A percentile compares a stretch with the other conserved stretches of the same genome.
Evolutionary conservation across 345 rosid species (phyloP).

Genomic region (Schrenkiella parvula): DNA sequence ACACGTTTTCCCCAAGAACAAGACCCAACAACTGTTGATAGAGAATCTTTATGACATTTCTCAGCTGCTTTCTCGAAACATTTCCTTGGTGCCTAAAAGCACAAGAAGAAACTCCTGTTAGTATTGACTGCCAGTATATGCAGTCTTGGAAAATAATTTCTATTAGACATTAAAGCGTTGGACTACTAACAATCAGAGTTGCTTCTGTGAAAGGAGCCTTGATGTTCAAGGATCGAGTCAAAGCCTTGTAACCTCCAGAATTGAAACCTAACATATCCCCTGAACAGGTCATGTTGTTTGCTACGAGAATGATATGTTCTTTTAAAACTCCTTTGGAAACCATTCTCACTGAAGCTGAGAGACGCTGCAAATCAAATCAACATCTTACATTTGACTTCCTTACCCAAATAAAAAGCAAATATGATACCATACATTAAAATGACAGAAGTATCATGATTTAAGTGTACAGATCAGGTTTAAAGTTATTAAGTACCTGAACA

Average conservation of each 20-base stretch:
- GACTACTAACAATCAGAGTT: conserved; percentile 65
- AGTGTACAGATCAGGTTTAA: background rate
- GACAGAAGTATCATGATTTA: conserved; percentile 1
- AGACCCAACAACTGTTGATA: conserved; percentile 82
- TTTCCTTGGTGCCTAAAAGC: conserved; percentile 64
- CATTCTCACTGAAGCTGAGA: conserved; percentile 72
- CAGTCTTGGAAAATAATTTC: conserved; percentile 4
- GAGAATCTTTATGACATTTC: conserved; percentile 67
- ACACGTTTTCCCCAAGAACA: conserved; percentile 95
- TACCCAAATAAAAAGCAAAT: background rate
- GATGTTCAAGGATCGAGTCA: conserved; percentile 65
- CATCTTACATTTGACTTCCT: conserved; percentile 8
- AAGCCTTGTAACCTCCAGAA: conserved; percentile 75
- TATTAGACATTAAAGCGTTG: conserved; percentile 2
- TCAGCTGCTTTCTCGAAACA: conserved; percentile 94
- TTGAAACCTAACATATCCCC: conserved; percentile 89
- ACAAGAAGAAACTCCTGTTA: background rate
- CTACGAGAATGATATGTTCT: conserved; percentile 86
- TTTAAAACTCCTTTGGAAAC: conserved; percentile 82
- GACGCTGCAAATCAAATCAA: conserved; percentile 59
- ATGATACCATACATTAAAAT: background rate
- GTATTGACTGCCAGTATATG: background rate
- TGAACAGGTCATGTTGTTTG: conserved; percentile 81
- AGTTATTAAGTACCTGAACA: conserved; percentile 60
- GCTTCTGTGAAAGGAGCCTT: conserved; percentile 98